Evolutionary conservation across 176 grass and related monocot species (phyloP).

Genomic region (Oryza officinalis): DNA sequence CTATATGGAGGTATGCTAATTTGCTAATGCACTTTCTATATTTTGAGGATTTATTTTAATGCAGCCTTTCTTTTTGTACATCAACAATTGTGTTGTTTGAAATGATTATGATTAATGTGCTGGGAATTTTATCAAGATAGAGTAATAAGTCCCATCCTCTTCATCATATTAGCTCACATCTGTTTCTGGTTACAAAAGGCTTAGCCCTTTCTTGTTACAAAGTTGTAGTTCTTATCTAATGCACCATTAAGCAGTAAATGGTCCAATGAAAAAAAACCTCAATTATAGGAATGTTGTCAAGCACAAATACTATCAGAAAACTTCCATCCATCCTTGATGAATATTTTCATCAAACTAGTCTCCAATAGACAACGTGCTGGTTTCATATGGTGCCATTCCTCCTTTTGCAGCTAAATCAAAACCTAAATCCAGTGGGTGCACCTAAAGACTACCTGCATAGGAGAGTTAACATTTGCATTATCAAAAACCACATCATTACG

Average conservation of each 20-base stretch:
- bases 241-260: neutral
- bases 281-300: neutral
- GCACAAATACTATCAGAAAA: neutral
- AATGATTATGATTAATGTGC: neutral
- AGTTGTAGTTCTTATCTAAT: neutral
- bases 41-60: neutral
- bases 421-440: neutral
- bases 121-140: neutral
- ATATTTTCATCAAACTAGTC: neutral
- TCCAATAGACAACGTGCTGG: neutral
- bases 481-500: neutral
- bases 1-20: conserved; percentile 85
- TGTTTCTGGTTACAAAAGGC: neutral
- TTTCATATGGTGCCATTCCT: neutral
- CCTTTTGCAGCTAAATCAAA: neutral
- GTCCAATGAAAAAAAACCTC: neutral
- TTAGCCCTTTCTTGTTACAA: neutral
- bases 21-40: neutral
- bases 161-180: neutral
- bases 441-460: neutral
- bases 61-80: neutral
- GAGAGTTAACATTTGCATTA: neutral
- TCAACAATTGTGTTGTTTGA: neutral
- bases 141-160: neutral
- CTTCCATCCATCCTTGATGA: neutral